Percentiles rank a stretch among this genome's conserved stretches.
Conservation (phyloP, 225 moss, liverwort and hornwort species). For the Takakia lepidozioides region DNA sequence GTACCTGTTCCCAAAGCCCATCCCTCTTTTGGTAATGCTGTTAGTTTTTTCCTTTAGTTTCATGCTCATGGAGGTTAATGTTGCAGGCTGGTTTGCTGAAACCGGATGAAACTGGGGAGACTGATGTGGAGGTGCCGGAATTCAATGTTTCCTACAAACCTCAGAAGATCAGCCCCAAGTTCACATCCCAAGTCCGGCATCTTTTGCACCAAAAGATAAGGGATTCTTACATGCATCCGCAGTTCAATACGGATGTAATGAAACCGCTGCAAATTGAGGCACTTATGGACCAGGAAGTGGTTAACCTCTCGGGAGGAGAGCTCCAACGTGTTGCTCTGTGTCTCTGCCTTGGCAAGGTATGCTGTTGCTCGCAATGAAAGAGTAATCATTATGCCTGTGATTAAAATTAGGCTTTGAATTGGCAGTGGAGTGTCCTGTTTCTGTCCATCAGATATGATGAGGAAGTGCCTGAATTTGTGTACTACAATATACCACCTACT, state of each 20-base stretch:
- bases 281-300: slow-evolving; percentile 88
- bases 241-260: slow-evolving; percentile 95
- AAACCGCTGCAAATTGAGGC: slow-evolving; percentile 87
- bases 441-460: too few species aligned
- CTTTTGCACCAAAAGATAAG: slow-evolving; percentile 79
- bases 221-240: slow-evolving; percentile 96
- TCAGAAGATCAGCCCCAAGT: slow-evolving; percentile 95
- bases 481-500: too few species aligned
- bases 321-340: slow-evolving; percentile 88
- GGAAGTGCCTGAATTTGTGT: too few species aligned
- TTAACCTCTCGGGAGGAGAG: slow-evolving; percentile 93
- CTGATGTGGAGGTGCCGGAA: slow-evolving; percentile 81
- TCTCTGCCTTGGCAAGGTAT: slow-evolving; percentile 96
- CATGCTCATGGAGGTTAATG: too few species aligned
- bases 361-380: too few species aligned
- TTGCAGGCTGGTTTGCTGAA: slow-evolving; percentile 83
- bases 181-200: slow-evolving; percentile 59
- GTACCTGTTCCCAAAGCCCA: too few species aligned
- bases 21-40: too few species aligned
- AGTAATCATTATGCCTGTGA: too few species aligned
- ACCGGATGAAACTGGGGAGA: slow-evolving; percentile 56
- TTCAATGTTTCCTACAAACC: slow-evolving; percentile 97
- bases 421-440: too few species aligned
- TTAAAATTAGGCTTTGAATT: too few species aligned
- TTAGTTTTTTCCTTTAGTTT: too few species aligned